phyloP scores from a whole-genome alignment of 2,329 filamentous ascomycete genomes.

The Diaporthe humulicola region DNA sequence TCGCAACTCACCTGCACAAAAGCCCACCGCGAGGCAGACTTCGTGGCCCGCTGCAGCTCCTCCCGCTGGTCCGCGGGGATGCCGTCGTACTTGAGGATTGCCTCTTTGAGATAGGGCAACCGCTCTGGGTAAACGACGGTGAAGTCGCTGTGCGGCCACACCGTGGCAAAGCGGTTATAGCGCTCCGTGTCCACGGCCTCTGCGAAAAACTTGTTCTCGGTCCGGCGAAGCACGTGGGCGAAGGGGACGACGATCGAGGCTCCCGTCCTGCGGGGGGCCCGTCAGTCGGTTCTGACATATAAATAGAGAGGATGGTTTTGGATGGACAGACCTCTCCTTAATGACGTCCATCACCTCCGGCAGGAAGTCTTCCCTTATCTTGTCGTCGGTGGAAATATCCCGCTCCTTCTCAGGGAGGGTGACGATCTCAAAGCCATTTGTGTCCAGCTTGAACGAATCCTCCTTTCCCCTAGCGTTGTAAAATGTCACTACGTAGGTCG shows the following conservation, averaged over 20 bases:
- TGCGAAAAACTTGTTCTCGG: constrained; percentile 11
- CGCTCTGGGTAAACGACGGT: constrained; percentile 3
- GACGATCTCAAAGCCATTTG: constrained; percentile 32
- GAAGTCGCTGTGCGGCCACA: constrained; percentile 66
- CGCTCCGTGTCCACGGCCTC: constrained; percentile 54
- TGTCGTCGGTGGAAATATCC: neutral
- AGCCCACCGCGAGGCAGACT: constrained; percentile 22
- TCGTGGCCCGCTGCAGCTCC: constrained; percentile 54
- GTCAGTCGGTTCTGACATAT: neutral
- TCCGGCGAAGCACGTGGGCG: constrained; percentile 27
- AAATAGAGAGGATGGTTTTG: neutral
- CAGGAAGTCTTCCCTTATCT: neutral
- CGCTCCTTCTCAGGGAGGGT: neutral
- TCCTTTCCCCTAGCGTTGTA: constrained; percentile 24
- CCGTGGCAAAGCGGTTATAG: constrained; percentile 48
- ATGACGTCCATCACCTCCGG: constrained; percentile 11
- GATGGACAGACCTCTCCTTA: neutral
- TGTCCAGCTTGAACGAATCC: constrained; percentile 29
- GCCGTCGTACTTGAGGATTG: constrained; percentile 55
- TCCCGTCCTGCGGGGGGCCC: constrained; percentile 11
- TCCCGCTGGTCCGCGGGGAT: constrained; percentile 57
- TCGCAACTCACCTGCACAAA: constrained; percentile 5
- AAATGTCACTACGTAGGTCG: constrained; percentile 4
- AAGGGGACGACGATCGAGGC: constrained; percentile 27
- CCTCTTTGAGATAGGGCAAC: constrained; percentile 1